Evolutionary conservation across 371 early-diverging fungal species (phyloP).

Genomic region (Cokeromyces recurvatus): DNA sequence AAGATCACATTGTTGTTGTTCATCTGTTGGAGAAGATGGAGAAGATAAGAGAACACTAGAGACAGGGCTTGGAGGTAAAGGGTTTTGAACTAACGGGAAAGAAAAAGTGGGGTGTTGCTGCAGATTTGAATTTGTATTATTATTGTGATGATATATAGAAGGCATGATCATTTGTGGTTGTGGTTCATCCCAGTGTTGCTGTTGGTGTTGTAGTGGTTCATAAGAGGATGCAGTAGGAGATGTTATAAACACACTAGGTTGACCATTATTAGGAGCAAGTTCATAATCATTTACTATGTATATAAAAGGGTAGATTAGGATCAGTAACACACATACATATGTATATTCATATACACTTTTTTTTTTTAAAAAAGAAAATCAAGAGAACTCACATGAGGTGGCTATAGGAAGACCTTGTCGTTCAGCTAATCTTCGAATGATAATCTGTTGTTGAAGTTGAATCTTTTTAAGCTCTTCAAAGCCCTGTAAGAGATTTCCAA

Average conservation of each 20-base stretch:
- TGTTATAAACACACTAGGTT: constrained; percentile 13
- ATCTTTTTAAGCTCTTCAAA: constrained; percentile 59
- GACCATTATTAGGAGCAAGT: neutral
- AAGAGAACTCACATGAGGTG: constrained; percentile 13
- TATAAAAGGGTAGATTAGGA: neutral
- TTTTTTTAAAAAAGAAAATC: neutral
- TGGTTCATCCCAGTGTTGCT: too few species aligned
- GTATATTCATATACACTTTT: neutral
- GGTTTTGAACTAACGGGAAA: neutral
- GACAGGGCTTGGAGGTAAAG: constrained; percentile 2
- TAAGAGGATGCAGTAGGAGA: constrained; percentile 3
- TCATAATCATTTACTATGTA: neutral
- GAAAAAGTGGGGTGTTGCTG: too few species aligned
- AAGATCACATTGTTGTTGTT: too few species aligned
- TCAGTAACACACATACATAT: neutral
- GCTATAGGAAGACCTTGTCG: constrained; percentile 4
- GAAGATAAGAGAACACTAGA: constrained; percentile 4
- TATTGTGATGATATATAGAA: neutral
- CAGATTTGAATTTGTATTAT: too few species aligned
- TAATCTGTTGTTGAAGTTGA: constrained; percentile 50
- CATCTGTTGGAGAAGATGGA: neutral
- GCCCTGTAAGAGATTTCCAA: constrained; percentile 58
- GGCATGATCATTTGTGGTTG: neutral
- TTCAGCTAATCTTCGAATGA: constrained; percentile 24
- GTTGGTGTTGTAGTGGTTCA: constrained; percentile 1